phyloP scores from a whole-genome alignment of 495 filamentous ascomycete genomes.

The Oidiodendron maius region DNA sequence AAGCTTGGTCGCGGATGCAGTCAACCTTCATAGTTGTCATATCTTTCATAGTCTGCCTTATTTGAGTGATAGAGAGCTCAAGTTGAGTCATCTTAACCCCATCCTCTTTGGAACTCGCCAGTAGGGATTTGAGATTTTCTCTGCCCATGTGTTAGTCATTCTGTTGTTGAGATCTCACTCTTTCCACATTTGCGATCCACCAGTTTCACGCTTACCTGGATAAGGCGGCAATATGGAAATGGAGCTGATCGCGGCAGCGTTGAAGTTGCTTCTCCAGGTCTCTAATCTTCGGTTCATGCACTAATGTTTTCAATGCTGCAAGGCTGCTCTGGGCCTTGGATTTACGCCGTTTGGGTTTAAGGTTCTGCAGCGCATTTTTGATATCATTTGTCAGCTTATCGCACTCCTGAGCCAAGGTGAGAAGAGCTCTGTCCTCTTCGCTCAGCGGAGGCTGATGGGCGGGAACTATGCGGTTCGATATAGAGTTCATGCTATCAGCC shows the following conservation, averaged over 20 bases:
- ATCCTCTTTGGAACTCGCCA: slow-evolving; percentile 13
- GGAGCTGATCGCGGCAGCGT: slow-evolving; percentile 17
- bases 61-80: no score
- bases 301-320: slow-evolving; percentile 17
- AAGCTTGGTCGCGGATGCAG: no score
- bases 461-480: not conserved
- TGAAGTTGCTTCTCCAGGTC: slow-evolving; percentile 21
- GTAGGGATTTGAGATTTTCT: slow-evolving; percentile 8
- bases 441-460: not conserved
- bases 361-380: slow-evolving; percentile 15
- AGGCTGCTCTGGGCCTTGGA: slow-evolving; percentile 16
- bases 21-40: no score
- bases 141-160: not conserved
- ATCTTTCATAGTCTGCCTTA: no score
- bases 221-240: slow-evolving; percentile 14
- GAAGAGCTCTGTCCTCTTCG: slow-evolving; percentile 23
- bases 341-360: slow-evolving; percentile 20
- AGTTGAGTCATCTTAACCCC: slow-evolving; percentile 14
- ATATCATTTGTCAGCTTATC: slow-evolving; percentile 15
- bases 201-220: slow-evolving; percentile 14
- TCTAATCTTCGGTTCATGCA: slow-evolving; percentile 16
- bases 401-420: slow-evolving; percentile 18
- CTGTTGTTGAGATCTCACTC: not conserved
- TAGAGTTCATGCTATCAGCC: slow-evolving; percentile 5
- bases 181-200: not conserved